A percentile compares a stretch with the other conserved stretches of the same genome.
Evolutionary conservation across 1,139 yeast species (phyloP).

Genomic region (Hyphopichia pseudoburtonii): DNA sequence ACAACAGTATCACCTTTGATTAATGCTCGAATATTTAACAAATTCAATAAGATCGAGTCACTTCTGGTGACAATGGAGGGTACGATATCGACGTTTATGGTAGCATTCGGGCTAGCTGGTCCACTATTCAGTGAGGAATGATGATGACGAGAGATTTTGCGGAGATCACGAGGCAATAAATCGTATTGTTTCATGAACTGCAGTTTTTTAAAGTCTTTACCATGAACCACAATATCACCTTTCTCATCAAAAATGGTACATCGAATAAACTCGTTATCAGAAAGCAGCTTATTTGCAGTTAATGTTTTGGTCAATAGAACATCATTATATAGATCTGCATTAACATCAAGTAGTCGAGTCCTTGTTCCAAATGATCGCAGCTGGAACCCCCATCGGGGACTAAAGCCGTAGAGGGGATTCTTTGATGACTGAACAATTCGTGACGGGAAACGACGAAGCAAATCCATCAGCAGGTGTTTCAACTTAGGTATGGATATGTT

Average conservation of each 20-base stretch:
- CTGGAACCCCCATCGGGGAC: background rate
- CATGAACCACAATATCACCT: constrained; percentile 41
- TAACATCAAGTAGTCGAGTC: background rate
- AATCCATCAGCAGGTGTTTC: background rate
- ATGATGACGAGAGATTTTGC: constrained; percentile 37
- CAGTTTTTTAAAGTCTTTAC: constrained; percentile 36
- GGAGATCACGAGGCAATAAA: constrained; percentile 40
- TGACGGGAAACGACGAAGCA: background rate
- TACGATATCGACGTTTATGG: constrained; percentile 38
- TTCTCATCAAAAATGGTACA: constrained; percentile 57
- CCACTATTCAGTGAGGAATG: constrained; percentile 8
- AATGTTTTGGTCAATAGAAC: constrained; percentile 22
- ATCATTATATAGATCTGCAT: constrained; percentile 14
- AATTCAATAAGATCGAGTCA: constrained; percentile 37
- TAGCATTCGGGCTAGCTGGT: constrained; percentile 12
- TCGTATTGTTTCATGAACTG: constrained; percentile 38
- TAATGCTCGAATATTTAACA: constrained; percentile 43
- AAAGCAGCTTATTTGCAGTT: constrained; percentile 15
- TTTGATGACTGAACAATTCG: background rate
- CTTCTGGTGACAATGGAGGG: constrained; percentile 42
- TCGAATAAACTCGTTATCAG: constrained; percentile 35
- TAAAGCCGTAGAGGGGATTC: background rate
- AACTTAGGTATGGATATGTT: background rate
- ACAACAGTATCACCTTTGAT: constrained; percentile 41
- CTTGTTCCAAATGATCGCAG: background rate